A percentile compares a stretch with the other conserved stretches of the same genome.
Evolutionary conservation across 2,329 filamentous ascomycete genomes (phyloP).

Genomic region (Parafenestella ontariensis): DNA sequence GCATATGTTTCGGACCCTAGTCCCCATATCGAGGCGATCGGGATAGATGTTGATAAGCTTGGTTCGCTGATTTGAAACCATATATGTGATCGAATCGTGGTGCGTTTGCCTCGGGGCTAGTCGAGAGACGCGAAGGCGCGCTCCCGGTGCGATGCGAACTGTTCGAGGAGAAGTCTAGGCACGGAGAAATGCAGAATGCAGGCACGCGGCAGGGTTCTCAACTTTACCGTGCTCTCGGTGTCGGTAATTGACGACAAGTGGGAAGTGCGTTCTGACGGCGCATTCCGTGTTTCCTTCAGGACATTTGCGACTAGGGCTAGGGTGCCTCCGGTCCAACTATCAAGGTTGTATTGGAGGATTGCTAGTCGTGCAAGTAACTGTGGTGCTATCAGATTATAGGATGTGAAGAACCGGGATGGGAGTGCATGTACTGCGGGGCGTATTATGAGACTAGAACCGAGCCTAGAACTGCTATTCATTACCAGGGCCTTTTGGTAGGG

Average conservation of each 20-base stretch:
- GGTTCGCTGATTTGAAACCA: neutral
- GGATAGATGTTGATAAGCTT: neutral
- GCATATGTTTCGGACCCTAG: neutral
- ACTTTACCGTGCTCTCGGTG: constrained; percentile 17
- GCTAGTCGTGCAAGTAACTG: neutral
- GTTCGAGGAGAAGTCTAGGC: neutral
- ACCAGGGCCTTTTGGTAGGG: constrained; percentile 6
- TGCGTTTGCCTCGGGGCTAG: neutral
- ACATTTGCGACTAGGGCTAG: neutral
- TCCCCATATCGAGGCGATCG: neutral
- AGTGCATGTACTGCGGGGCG: constrained; percentile 1
- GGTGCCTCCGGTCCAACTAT: neutral
- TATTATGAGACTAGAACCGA: neutral
- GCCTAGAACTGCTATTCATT: constrained; percentile 2
- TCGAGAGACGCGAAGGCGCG: neutral
- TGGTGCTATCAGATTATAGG: neutral
- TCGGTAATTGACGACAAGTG: constrained; percentile 7
- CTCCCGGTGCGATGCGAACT: constrained; percentile 3
- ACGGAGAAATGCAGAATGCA: constrained; percentile 16
- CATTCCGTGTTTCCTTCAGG: constrained; percentile 2
- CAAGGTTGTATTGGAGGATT: neutral
- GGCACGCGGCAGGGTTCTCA: constrained; percentile 14
- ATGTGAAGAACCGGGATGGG: neutral
- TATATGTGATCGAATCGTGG: neutral
- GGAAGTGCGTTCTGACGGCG: constrained; percentile 1